These are phyloP conservation scores for Penicillium taxi DNA, from an alignment of 495 filamentous ascomycete species.

Conservation along the genomic window DNA sequence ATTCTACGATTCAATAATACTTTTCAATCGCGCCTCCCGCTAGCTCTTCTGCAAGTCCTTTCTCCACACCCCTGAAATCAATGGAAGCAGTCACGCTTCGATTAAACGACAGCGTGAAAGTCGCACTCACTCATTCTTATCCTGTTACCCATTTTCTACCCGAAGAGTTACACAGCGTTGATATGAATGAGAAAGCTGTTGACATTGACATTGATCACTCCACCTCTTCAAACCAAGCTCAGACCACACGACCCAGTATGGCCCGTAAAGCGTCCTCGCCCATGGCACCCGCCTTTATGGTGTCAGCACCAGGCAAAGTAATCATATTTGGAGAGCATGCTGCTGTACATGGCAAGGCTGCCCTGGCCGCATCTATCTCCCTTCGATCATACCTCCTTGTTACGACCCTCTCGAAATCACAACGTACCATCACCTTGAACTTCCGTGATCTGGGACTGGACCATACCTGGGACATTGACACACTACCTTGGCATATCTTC, in stretches of 20 bases:
- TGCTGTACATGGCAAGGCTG: constrained; percentile 91
- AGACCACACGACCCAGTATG: constrained; percentile 22
- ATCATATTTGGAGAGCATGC: constrained; percentile 97
- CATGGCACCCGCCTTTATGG: constrained; percentile 84
- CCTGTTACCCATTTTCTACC: constrained; percentile 20
- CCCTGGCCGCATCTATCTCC: constrained; percentile 89
- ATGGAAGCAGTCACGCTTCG: constrained; percentile 10
- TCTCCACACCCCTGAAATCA: constrained; percentile 9
- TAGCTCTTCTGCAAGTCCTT: background rate
- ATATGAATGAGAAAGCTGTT: too few species aligned
- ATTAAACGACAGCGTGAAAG: constrained; percentile 12
- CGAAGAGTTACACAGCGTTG: constrained; percentile 8
- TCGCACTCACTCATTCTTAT: constrained; percentile 5
- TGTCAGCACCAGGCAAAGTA: constrained; percentile 93
- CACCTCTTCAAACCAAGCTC: constrained; percentile 10
- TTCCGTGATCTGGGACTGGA: constrained; percentile 81
- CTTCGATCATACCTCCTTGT: constrained; percentile 93
- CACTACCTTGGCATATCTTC: constrained; percentile 79
- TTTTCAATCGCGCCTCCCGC: background rate
- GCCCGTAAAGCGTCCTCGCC: constrained; percentile 41
- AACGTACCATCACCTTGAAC: constrained; percentile 71
- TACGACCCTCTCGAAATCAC: constrained; percentile 79
- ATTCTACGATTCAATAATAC: too few species aligned
- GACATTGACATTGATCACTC: too few species aligned
- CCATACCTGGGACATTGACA: constrained; percentile 88